Evolutionary conservation across 768 basidiomycete species (phyloP), one percentile per base, ranked within the genome.

Genomic region (Calocera cornea): DNA sequence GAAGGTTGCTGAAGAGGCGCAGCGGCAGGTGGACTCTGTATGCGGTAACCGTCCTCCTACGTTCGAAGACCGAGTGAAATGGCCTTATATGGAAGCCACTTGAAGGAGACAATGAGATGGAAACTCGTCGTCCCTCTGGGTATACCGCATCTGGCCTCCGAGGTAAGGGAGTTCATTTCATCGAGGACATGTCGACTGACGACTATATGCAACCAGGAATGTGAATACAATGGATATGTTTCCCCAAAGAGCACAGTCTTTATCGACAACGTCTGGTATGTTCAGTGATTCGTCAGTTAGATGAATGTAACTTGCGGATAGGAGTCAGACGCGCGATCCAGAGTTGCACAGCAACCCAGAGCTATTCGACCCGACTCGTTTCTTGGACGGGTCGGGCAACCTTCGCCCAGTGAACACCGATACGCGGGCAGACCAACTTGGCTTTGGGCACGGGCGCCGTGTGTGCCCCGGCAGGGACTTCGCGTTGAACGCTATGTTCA

Each of bases 391-490:
- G 19, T 66, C 11, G 66, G 66, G 34, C 68, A 70, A 10, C 76
- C 66, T 80, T 80, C 64, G 73, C 73, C 41, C 72, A 76, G 36
- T 65, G 19, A 64, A 60, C 14, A 65, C 66, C 33, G 70, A 71
- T 40, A 50, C 64, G 1, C 68, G 64, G n/a, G 44, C 67, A 31
- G 24, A 33, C 34, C 49, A 44, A 17, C 38, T 60, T 29, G 65
- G 34, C 3, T 41, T 63, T 44, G 69, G 64, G 34, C 63, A 47
- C 36, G 67, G 54, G 17, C 22, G 68, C 22, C 82, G 81, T 41
- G 71, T 78, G 54, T 87, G 85, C 70, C 83, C 84, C 5, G 84
- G 85, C 11, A 77, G 81, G 47, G 76, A 83, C 69, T 80, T 86
- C 65, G 84, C 82, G 1, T 81, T 84, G 64, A 70, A 76, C 2